Percentiles rank a stretch among this genome's conserved stretches.
These are phyloP conservation scores for Penicillium soppii DNA, from an alignment of 495 filamentous ascomycete species.

Conservation along the genomic window DNA sequence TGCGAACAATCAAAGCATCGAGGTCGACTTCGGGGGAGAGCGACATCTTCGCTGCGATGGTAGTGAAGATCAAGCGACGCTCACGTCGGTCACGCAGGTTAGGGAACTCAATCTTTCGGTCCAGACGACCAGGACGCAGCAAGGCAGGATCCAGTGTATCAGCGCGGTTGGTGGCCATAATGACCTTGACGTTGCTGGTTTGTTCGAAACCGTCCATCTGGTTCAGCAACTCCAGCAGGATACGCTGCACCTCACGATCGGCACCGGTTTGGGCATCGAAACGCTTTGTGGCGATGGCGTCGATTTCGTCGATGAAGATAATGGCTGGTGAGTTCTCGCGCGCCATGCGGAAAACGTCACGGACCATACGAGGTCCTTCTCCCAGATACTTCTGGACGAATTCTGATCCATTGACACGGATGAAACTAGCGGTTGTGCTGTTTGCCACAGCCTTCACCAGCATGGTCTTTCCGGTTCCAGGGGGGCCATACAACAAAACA, in stretches of 20 bases:
- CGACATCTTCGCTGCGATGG: constrained; percentile 95
- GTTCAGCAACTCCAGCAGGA: constrained; percentile 93
- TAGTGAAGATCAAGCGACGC: constrained; percentile 91
- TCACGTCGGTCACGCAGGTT: constrained; percentile 87
- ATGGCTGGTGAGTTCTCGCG: constrained; percentile 97
- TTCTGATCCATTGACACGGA: constrained; percentile 95
- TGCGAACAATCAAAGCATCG: constrained; percentile 91
- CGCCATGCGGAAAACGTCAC: constrained; percentile 98
- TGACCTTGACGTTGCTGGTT: constrained; percentile 97
- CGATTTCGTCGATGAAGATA: constrained; percentile 99
- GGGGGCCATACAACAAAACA: constrained; percentile 93
- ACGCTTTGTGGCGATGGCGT: constrained; percentile 97
- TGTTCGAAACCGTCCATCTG: constrained; percentile 99
- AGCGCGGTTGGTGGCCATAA: constrained; percentile 98
- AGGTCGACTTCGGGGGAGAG: constrained; percentile 94
- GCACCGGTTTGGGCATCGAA: constrained; percentile 98
- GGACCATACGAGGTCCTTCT: constrained; percentile 97
- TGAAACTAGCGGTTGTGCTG: constrained; percentile 96
- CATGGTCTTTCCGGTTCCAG: constrained; percentile 98
- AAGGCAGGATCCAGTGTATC: constrained; percentile 95
- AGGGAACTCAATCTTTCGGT: constrained; percentile 98
- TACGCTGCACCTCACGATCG: constrained; percentile 97
- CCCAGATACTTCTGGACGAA: constrained; percentile 99
- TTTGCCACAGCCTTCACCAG: constrained; percentile 98
- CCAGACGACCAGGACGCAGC: constrained; percentile 89